Evolutionary conservation across 31 red algal genomes (phyloP).

Genomic region (Bonnemaisonia californica): DNA sequence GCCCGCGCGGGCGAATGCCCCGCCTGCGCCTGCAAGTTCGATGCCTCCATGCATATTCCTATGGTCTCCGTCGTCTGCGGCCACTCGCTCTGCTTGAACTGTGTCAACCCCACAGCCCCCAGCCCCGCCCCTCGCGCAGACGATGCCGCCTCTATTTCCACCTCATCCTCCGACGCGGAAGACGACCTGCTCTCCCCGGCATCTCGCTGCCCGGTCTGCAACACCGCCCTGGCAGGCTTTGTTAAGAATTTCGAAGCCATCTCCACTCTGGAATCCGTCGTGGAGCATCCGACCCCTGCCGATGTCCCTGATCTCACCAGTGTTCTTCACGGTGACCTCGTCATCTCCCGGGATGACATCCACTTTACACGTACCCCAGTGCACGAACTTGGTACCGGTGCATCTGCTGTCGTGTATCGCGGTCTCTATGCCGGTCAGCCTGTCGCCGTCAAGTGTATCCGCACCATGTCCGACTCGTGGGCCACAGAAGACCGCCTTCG

Average conservation of each 20-base stretch:
- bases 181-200: slow-evolving; percentile 27
- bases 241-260: slow-evolving; percentile 76
- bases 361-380: slow-evolving; percentile 55
- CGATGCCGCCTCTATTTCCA: slow-evolving; percentile 46
- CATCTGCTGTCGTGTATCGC: slow-evolving; percentile 58
- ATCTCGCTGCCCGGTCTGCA: slow-evolving; percentile 49
- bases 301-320: slow-evolving; percentile 52
- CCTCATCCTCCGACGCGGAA: slow-evolving; percentile 51
- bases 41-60: slow-evolving; percentile 33
- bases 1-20: slow-evolving; percentile 58
- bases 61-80: slow-evolving; percentile 70
- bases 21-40: slow-evolving; percentile 35
- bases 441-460: slow-evolving; percentile 72
- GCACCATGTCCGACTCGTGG: slow-evolving; percentile 59
- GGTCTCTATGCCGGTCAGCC: slow-evolving; percentile 34
- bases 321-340: slow-evolving; percentile 55
- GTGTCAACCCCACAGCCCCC: slow-evolving; percentile 27
- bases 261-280: slow-evolving; percentile 40
- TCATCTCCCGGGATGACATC: slow-evolving; percentile 56
- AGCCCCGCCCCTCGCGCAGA: slow-evolving; percentile 9
- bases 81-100: slow-evolving; percentile 46
- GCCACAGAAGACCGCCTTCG: slow-evolving; percentile 63
- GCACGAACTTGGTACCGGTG: slow-evolving; percentile 49
- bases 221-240: slow-evolving; percentile 53
- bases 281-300: neutral